Evolutionary conservation across 2,329 filamentous ascomycete genomes (phyloP).

Genomic region (Diaporthe capsici): DNA sequence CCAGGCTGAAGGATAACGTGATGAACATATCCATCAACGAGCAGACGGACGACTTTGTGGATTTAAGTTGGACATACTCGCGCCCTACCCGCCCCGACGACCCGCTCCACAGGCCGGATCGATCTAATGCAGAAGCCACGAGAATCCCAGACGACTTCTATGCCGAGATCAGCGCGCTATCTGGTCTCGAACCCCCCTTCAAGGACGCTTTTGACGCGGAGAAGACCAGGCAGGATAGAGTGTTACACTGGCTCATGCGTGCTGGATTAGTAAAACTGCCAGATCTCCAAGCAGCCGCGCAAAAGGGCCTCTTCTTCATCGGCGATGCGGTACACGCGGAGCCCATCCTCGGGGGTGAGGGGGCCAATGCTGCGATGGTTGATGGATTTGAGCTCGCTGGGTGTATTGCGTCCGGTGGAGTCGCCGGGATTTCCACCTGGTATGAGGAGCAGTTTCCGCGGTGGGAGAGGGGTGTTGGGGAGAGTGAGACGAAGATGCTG

Average conservation of each 20-base stretch:
- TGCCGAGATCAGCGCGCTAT: background rate
- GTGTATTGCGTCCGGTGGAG: background rate
- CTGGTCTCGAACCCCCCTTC: background rate
- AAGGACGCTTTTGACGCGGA: background rate
- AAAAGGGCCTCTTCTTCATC: background rate
- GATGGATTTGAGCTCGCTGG: background rate
- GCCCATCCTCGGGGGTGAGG: background rate
- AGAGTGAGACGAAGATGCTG: background rate
- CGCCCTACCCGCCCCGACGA: background rate
- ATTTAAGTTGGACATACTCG: background rate
- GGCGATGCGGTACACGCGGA: background rate
- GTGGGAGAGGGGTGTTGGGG: background rate
- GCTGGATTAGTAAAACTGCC: background rate
- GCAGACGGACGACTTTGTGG: background rate
- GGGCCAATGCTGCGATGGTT: background rate
- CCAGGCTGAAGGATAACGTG: background rate
- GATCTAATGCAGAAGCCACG: background rate
- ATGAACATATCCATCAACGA: background rate
- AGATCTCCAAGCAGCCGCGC: background rate
- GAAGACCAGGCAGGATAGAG: background rate
- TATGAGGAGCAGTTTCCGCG: background rate
- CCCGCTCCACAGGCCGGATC: conserved; percentile 3
- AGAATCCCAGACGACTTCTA: background rate
- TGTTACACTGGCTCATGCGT: background rate
- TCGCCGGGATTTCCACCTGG: conserved; percentile 1